Conservation (phyloP, 345 rosid genomes). For the Ceriops tagal region DNA sequence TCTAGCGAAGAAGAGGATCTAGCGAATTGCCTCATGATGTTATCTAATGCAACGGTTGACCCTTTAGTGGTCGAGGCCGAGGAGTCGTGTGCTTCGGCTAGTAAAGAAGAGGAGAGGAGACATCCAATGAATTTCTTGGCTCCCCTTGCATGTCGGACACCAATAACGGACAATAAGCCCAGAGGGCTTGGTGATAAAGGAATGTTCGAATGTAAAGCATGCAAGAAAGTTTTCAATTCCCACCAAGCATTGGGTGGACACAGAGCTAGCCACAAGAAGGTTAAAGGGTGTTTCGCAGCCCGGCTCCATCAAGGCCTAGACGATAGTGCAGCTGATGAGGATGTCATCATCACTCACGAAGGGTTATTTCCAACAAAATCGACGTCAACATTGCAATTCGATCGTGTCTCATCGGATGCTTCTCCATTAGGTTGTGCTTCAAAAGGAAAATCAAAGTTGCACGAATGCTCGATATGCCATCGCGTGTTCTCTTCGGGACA, state of each 20-base stretch:
- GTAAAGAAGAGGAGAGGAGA: constrained; percentile 57
- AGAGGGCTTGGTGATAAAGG: constrained; percentile 43
- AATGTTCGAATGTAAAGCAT: constrained; percentile 87
- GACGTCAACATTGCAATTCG: constrained; percentile 29
- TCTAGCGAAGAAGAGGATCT: constrained; percentile 91
- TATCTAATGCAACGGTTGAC: constrained; percentile 67
- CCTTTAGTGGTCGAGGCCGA: constrained; percentile 44
- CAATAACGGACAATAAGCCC: constrained; percentile 34
- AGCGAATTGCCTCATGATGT: constrained; percentile 85
- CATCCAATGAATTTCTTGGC: constrained; percentile 33
- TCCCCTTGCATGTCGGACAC: constrained; percentile 25
- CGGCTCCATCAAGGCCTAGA: constrained; percentile 38
- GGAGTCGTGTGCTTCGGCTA: constrained; percentile 68
- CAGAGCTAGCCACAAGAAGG: constrained; percentile 99
- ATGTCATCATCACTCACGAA: constrained; percentile 48
- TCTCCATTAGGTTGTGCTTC: constrained; percentile 30
- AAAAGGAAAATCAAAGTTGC: constrained; percentile 66
- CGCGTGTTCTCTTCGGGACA: constrained; percentile 92
- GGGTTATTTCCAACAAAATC: constrained; percentile 44
- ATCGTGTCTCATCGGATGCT: constrained; percentile 31
- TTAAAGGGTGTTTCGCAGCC: constrained; percentile 95
- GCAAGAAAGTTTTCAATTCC: constrained; percentile 94
- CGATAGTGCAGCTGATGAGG: constrained; percentile 38
- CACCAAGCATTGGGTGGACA: constrained; percentile 99
- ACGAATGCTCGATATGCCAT: constrained; percentile 91